These are phyloP conservation scores for Fragilariopsis cylindrus DNA, from an alignment of 108 stramenopile genomes.

Conservation along the genomic window DNA sequence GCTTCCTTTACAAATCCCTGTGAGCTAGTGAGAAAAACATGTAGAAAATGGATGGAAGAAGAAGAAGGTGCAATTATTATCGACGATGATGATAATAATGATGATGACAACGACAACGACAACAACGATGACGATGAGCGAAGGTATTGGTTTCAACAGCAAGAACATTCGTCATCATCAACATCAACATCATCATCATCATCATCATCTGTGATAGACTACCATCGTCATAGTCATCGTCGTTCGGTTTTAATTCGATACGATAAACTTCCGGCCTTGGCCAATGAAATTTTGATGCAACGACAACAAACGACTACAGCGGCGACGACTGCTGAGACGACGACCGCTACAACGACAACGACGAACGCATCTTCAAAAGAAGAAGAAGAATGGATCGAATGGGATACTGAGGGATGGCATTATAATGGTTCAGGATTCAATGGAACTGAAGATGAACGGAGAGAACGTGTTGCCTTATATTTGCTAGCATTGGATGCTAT, in stretches of 20 bases:
- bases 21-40: conserved; percentile 27
- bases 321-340: neutral
- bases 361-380: neutral
- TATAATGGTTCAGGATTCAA: conserved; percentile 52
- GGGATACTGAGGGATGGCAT: conserved; percentile 92
- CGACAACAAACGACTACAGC: neutral
- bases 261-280: conserved; percentile 21
- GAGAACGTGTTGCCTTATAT: conserved; percentile 80
- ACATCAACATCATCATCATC: too few relatives aligned
- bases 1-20: conserved; percentile 19
- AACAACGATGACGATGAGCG: neutral
- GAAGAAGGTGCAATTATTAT: conserved; percentile 4
- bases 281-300: conserved; percentile 18
- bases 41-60: conserved; percentile 37
- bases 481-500: conserved; percentile 90
- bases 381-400: conserved; percentile 38
- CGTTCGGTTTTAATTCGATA: conserved; percentile 20
- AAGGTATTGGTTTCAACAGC: too few relatives aligned
- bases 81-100: neutral
- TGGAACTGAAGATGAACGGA: conserved; percentile 30
- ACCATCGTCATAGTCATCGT: neutral
- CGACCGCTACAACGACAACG: neutral
- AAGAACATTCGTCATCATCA: too few relatives aligned
- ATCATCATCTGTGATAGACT: too few relatives aligned
- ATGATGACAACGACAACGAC: neutral